phyloP scores from a whole-genome alignment of 2,329 filamentous ascomycete genomes.

The Trichoderma pleuroti region DNA sequence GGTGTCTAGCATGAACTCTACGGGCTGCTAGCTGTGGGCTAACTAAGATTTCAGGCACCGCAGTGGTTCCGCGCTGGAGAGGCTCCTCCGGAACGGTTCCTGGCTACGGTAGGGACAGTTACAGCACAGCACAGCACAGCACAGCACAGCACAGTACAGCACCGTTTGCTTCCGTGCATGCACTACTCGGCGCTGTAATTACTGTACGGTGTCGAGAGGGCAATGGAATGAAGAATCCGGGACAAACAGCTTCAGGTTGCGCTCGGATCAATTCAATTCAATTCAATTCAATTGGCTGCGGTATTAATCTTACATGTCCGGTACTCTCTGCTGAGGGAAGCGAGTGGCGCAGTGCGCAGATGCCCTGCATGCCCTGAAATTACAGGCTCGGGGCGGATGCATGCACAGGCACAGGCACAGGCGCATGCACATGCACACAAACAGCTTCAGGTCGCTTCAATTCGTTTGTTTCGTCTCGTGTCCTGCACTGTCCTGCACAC shows the following conservation, averaged over 20 bases:
- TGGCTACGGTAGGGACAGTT: too few relatives aligned
- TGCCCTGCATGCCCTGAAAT: constrained; percentile 11
- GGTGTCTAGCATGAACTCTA: constrained; percentile 6
- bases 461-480: neutral
- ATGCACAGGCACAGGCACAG: neutral
- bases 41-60: constrained; percentile 10
- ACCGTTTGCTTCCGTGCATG: neutral
- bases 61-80: neutral
- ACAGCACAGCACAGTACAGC: too few relatives aligned
- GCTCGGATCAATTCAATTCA: neutral
- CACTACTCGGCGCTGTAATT: neutral
- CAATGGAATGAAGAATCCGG: neutral
- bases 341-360: constrained; percentile 8
- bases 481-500: neutral
- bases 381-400: neutral
- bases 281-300: neutral
- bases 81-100: neutral
- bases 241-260: neutral
- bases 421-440: neutral
- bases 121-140: too few relatives aligned
- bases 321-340: neutral
- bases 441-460: neutral
- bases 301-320: neutral
- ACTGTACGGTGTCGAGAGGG: neutral
- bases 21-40: neutral